Evolutionary conservation across 148 eudicot genomes (phyloP).

Genomic region (Amaranthus cruentus): DNA sequence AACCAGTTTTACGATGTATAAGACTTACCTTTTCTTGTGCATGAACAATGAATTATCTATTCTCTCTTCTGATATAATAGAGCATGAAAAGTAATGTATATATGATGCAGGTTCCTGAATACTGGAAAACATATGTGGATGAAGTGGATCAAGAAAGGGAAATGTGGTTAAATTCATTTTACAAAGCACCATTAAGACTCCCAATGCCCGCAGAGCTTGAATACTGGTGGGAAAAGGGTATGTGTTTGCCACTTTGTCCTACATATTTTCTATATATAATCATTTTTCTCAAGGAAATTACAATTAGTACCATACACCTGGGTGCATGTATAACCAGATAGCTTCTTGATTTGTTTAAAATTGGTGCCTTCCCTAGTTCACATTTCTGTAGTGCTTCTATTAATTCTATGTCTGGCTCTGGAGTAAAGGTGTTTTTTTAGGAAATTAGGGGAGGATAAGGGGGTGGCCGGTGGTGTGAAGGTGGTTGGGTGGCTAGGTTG

Average conservation of each 20-base stretch:
- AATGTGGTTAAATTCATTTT: conserved; percentile 92
- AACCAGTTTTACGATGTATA: conserved; percentile 87
- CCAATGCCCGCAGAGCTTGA: conserved; percentile 97
- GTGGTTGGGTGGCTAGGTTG: too few relatives aligned
- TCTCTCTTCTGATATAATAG: not conserved
- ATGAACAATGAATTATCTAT: not conserved
- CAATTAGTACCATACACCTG: too few relatives aligned
- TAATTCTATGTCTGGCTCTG: too few relatives aligned
- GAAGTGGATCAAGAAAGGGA: conserved; percentile 92
- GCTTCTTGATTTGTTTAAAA: too few relatives aligned
- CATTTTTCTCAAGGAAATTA: not conserved
- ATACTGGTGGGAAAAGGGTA: conserved; percentile 80
- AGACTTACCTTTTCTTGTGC: conserved; percentile 5
- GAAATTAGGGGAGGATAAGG: too few relatives aligned
- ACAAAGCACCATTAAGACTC: conserved; percentile 74
- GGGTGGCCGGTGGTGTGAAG: too few relatives aligned
- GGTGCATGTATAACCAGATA: too few relatives aligned
- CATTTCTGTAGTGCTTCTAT: too few relatives aligned
- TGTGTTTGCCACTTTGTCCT: conserved; percentile 1
- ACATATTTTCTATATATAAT: not conserved
- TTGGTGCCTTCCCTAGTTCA: too few relatives aligned
- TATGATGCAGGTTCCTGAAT: conserved; percentile 77
- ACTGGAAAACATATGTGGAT: conserved; percentile 77
- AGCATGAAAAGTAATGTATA: conserved; percentile 7
- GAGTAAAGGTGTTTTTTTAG: too few relatives aligned